Percentiles rank a stretch among this genome's conserved stretches.
Conservation (phyloP, 2,329 filamentous ascomycete species). For the Rugonectria rugulosa region DNA sequence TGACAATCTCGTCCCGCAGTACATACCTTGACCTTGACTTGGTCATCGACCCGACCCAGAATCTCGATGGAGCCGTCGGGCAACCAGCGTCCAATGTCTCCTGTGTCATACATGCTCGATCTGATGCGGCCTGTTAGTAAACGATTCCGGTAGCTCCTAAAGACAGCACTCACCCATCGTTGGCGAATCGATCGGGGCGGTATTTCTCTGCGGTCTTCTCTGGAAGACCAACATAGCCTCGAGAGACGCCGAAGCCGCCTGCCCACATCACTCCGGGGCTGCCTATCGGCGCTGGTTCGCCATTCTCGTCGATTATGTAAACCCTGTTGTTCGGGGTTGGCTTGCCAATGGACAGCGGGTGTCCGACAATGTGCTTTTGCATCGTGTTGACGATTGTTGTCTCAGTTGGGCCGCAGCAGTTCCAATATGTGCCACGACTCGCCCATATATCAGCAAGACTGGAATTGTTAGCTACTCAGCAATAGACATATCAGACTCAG, state of each 20-base stretch:
- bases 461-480: slow-evolving; percentile 17
- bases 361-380: slow-evolving; percentile 56
- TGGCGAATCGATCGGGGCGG: slow-evolving; percentile 57
- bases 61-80: slow-evolving; percentile 61
- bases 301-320: slow-evolving; percentile 59
- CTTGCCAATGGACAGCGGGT: slow-evolving; percentile 59
- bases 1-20: no score
- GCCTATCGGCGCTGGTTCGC: slow-evolving; percentile 54
- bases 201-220: slow-evolving; percentile 59
- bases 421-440: slow-evolving; percentile 56
- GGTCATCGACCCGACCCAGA: slow-evolving; percentile 66
- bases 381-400: slow-evolving; percentile 67
- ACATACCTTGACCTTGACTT: slow-evolving; percentile 65
- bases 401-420: slow-evolving; percentile 67
- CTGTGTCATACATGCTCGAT: slow-evolving; percentile 65
- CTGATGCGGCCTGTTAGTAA: slow-evolving; percentile 34
- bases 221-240: slow-evolving; percentile 62
- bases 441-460: slow-evolving; percentile 65
- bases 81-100: slow-evolving; percentile 64
- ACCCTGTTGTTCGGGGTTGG: slow-evolving; percentile 63
- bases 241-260: slow-evolving; percentile 61
- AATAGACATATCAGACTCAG: neutral
- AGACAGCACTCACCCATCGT: slow-evolving; percentile 54
- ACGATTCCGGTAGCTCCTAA: neutral
- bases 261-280: slow-evolving; percentile 63